Conservation (phyloP, 352 stramenopile genomes). For the Blastocystis sp. region DNA sequence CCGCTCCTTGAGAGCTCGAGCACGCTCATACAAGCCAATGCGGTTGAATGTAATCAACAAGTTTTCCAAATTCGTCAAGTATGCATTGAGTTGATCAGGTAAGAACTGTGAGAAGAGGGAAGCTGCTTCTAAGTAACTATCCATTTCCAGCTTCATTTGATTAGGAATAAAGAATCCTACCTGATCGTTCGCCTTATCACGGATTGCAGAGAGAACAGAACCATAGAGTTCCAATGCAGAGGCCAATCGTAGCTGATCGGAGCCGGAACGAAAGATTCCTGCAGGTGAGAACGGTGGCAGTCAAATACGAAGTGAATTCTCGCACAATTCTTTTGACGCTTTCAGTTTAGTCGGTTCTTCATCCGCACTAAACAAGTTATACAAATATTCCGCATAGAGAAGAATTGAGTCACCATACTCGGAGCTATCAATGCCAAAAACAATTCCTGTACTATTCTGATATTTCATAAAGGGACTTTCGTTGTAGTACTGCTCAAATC, state of each 20-base stretch:
- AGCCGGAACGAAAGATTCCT: background rate
- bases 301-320: background rate
- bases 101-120: background rate
- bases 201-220: constrained; percentile 43
- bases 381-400: constrained; percentile 52
- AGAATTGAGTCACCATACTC: background rate
- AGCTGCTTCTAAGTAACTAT: constrained; percentile 5
- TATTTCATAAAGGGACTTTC: constrained; percentile 40
- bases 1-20: background rate
- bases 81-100: background rate
- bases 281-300: background rate
- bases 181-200: background rate
- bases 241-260: background rate
- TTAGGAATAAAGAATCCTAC: background rate
- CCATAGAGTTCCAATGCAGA: constrained; percentile 23
- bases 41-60: constrained; percentile 38
- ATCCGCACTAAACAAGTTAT: background rate
- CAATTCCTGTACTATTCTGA: background rate
- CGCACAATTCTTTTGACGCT: background rate
- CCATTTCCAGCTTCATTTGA: background rate
- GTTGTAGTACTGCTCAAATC: constrained; percentile 18
- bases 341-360: constrained; percentile 14
- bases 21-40: background rate
- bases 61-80: constrained; percentile 6
- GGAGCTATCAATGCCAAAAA: background rate